These are phyloP conservation scores for Xylariaceae sp. DNA, from an alignment of 2,329 filamentous ascomycete species.

Conservation along the genomic window DNA sequence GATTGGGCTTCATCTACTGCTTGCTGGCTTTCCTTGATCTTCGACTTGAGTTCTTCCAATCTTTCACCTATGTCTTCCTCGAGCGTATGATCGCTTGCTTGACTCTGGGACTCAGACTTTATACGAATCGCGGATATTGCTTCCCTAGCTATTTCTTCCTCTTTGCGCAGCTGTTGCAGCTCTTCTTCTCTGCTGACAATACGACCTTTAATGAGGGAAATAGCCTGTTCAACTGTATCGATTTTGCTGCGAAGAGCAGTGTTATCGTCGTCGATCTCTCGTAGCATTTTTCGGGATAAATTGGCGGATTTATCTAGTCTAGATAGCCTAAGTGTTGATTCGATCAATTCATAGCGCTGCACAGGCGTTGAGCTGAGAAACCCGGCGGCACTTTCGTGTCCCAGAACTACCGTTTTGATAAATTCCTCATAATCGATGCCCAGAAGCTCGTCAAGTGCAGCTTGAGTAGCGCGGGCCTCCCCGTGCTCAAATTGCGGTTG, in stretches of 20 bases:
- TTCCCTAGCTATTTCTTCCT: conserved; percentile 7
- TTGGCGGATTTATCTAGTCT: conserved; percentile 25
- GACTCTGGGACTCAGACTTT: neutral
- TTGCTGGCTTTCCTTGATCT: conserved; percentile 8
- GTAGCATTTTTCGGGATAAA: conserved; percentile 22
- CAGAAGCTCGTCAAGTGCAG: conserved; percentile 31
- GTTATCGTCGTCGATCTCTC: conserved; percentile 25
- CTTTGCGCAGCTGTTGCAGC: conserved; percentile 8
- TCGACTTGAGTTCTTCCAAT: conserved; percentile 5
- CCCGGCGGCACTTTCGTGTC: conserved; percentile 32
- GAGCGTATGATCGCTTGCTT: neutral
- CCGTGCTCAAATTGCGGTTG: conserved; percentile 30
- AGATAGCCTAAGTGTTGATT: conserved; percentile 29
- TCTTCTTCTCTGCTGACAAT: conserved; percentile 4
- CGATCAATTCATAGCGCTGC: conserved; percentile 32
- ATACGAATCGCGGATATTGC: neutral
- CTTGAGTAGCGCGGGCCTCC: conserved; percentile 25
- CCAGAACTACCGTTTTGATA: conserved; percentile 32
- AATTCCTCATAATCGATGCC: conserved; percentile 34
- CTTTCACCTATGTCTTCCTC: neutral
- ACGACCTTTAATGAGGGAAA: conserved; percentile 6
- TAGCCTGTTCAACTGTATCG: conserved; percentile 16
- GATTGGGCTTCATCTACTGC: conserved; percentile 10
- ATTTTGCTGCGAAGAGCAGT: conserved; percentile 10
- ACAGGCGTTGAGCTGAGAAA: conserved; percentile 31